Conservation (phyloP, 1,139 yeast species). For the Pichia sp. region DNA sequence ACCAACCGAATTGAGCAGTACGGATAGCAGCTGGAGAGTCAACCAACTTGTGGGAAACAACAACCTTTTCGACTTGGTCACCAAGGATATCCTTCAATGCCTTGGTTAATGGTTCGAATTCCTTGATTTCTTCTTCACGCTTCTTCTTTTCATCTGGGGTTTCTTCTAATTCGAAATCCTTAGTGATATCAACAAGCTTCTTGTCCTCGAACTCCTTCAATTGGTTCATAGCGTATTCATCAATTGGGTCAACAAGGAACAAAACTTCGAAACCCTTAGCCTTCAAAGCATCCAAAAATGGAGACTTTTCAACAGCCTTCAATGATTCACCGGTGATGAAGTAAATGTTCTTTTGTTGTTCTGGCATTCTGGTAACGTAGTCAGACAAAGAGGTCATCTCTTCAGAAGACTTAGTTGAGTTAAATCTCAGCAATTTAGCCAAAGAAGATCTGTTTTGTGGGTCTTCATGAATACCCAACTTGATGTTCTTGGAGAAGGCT, state of each 20-base stretch:
- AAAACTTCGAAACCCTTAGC: slow-evolving; percentile 98
- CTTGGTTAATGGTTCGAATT: slow-evolving; percentile 89
- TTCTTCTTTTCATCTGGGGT: slow-evolving; percentile 93
- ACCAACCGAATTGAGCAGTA: slow-evolving; percentile 99
- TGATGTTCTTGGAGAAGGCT: slow-evolving; percentile 97
- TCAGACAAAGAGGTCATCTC: slow-evolving; percentile 93
- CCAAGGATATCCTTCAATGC: slow-evolving; percentile 97
- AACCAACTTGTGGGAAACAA: slow-evolving; percentile 93
- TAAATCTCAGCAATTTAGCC: slow-evolving; percentile 93
- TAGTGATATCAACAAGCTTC: slow-evolving; percentile 97
- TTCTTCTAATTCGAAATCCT: slow-evolving; percentile 99
- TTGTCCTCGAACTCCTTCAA: slow-evolving; percentile 99
- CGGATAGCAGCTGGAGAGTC: slow-evolving; percentile 99
- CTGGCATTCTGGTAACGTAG: slow-evolving; percentile 99
- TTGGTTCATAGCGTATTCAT: slow-evolving; percentile 99
- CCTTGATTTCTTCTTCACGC: slow-evolving; percentile 91
- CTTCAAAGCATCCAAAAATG: slow-evolving; percentile 98
- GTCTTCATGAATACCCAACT: slow-evolving; percentile 99
- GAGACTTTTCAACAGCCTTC: slow-evolving; percentile 97
- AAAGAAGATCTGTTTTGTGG: slow-evolving; percentile 94
- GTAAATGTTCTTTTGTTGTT: slow-evolving; percentile 99
- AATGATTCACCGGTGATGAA: slow-evolving; percentile 98
- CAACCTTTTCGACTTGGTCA: slow-evolving; percentile 98
- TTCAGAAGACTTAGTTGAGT: slow-evolving; percentile 93
- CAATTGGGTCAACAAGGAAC: slow-evolving; percentile 98